phyloP scores from a whole-genome alignment of 164 flowering plant genomes.

The Nymphaea colorata region DNA sequence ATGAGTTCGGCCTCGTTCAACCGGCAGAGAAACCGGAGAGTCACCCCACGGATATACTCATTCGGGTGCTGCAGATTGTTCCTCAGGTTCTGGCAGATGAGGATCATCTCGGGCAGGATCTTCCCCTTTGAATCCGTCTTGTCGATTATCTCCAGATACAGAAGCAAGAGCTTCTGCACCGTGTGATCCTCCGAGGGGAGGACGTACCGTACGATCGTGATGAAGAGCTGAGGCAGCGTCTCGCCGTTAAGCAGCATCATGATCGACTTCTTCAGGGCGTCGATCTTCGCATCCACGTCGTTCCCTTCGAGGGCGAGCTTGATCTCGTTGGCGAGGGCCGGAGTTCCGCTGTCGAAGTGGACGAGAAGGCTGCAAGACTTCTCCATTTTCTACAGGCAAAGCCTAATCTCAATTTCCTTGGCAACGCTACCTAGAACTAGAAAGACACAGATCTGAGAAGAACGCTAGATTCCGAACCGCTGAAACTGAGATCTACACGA shows the following conservation, averaged over 20 bases:
- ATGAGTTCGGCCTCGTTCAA: conserved; percentile 67
- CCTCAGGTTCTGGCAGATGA: conserved; percentile 83
- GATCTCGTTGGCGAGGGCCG: conserved; percentile 76
- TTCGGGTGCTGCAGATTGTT: conserved; percentile 88
- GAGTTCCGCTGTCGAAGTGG: conserved; percentile 73
- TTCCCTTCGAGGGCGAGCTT: conserved; percentile 66
- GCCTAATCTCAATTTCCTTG: no score
- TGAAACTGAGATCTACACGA: no score
- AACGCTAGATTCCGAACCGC: no score
- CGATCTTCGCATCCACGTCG: conserved; percentile 37
- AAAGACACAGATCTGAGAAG: no score
- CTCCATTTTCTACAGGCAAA: conserved; percentile 34
- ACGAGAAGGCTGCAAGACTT: conserved; percentile 50
- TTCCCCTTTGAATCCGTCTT: conserved; percentile 67
- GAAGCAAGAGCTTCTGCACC: conserved; percentile 69
- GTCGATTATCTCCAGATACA: conserved; percentile 78
- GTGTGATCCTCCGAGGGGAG: conserved; percentile 89
- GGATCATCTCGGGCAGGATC: conserved; percentile 83
- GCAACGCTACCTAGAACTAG: no score
- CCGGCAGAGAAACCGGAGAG: conserved; percentile 78
- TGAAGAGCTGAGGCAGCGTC: conserved; percentile 70
- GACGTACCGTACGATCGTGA: conserved; percentile 71
- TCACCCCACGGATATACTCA: conserved; percentile 88
- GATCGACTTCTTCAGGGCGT: conserved; percentile 70
- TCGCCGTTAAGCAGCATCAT: conserved; percentile 75